Conservation (phyloP, 163 green algal genomes). For the Chlamydomonas reinhardtii region DNA sequence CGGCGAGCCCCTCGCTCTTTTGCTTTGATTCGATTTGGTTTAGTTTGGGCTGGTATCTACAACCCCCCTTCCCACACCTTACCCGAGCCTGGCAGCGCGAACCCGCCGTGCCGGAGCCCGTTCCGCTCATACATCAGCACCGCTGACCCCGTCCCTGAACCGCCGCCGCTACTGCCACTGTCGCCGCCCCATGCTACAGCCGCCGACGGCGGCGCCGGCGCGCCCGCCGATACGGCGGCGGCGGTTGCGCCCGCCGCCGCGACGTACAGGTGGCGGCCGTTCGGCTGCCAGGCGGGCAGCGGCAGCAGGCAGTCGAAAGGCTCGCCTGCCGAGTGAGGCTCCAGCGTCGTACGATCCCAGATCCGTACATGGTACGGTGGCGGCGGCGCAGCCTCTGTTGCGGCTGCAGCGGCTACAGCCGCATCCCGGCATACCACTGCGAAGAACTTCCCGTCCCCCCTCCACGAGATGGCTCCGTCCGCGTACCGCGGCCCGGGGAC, state of each 20-base stretch:
- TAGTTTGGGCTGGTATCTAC: too few species aligned
- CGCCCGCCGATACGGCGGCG: not conserved
- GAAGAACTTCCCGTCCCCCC: slow-evolving; percentile 88
- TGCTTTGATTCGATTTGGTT: too few species aligned
- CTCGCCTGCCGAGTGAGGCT: slow-evolving; percentile 77
- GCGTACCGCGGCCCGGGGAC: not conserved
- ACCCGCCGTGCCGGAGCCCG: slow-evolving; percentile 87
- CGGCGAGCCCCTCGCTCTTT: too few species aligned
- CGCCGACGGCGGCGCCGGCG: not conserved
- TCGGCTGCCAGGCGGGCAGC: slow-evolving; percentile 90
- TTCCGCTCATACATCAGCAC: slow-evolving; percentile 92
- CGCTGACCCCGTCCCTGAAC: not conserved
- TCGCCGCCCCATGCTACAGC: slow-evolving; percentile 19
- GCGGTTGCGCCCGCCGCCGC: not conserved
- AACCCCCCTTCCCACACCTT: not conserved
- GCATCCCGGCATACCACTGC: slow-evolving; percentile 60
- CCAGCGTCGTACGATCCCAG: slow-evolving; percentile 77
- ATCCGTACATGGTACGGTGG: slow-evolving; percentile 54
- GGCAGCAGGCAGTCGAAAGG: slow-evolving; percentile 63
- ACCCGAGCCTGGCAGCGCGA: slow-evolving; percentile 65
- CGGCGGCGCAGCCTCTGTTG: not conserved
- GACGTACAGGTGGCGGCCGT: slow-evolving; percentile 88
- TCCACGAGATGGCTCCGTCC: slow-evolving; percentile 76
- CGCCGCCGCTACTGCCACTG: not conserved
- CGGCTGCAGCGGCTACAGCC: not conserved